Base-by-base conservation (phyloP, 2,329 filamentous ascomycete genomes). In the Calonectria pseudoturangicola region DNA sequence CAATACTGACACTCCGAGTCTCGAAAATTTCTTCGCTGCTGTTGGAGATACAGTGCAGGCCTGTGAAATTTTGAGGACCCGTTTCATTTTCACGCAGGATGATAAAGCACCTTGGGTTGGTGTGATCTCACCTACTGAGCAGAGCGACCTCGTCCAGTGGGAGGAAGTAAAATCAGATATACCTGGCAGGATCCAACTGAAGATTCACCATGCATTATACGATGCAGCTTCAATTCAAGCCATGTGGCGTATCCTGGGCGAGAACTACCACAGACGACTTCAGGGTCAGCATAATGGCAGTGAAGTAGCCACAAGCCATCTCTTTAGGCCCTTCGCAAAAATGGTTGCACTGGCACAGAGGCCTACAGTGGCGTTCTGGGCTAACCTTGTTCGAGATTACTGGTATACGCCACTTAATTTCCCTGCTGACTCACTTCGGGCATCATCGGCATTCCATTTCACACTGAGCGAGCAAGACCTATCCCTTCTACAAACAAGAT, bases 101-200 rank as follows among this genome's bases (percentile, higher is more conserved):
- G 54, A 60, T 9, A 33, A 60, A 8, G 54, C 36, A 28, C 54
- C 54, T 27, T 60, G 54, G 54, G 21, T 60, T 41, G 54, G 54
- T 13, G 25, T 60, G 16, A 15, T 60, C 2, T 60, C 54, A 0
- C 54, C 54, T 25, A 60, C 54, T 16, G 33, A 60, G 18, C 54
- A 60, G 13, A 60, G 54, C 4, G 54, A 60, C 3, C 54, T 60
- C 4, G 54, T 41, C 21, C 25, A 25, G n/a, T 60, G 54, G 54
- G 54, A 60, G 10, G 7, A 4, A 28, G 54, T 41, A 21, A 5
- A 27, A 4, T 41, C 54, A 3, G 54, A 39, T 28, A 21, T 8
- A 10, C 54, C 54, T 9, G 54, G 54, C 21, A 60, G 39, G 15
- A 18, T 60, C 25, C 54, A 60, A n/a, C 21, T 60, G 2, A 27